Conservation (phyloP, 2,329 filamentous ascomycete genomes). For the Trichoderma breve region DNA sequence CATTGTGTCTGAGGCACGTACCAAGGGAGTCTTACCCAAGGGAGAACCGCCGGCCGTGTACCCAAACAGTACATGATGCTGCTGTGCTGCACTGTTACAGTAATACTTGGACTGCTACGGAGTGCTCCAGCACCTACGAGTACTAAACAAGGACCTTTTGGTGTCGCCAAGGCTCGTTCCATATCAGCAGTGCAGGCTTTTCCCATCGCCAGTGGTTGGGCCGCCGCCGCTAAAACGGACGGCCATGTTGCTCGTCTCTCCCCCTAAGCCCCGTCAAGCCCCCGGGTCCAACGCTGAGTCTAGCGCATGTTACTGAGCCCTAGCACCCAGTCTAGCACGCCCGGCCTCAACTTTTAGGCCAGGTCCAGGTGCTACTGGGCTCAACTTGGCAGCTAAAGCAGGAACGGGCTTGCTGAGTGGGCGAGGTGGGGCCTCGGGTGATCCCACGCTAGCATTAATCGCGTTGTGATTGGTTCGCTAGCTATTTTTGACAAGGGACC, state of each 20-base stretch:
- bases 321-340: background rate
- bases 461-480: background rate
- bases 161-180: conserved; percentile 1
- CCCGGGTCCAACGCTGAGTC: background rate
- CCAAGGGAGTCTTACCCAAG: background rate
- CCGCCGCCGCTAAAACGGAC: background rate
- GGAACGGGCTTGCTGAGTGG: conserved; percentile 21
- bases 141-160: conserved; percentile 2
- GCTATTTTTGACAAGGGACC: background rate
- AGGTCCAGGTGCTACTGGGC: conserved; percentile 6
- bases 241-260: background rate
- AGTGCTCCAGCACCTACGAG: background rate
- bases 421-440: conserved; percentile 6
- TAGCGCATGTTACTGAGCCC: background rate
- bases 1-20: background rate
- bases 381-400: conserved; percentile 22
- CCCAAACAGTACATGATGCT: background rate
- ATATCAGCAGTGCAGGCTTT: background rate
- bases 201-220: conserved; percentile 2
- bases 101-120: background rate
- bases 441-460: conserved; percentile 4
- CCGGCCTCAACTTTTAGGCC: background rate
- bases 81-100: background rate
- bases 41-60: background rate
- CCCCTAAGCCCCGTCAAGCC: background rate